A percentile compares a stretch with the other conserved stretches of the same genome.
Conservation (phyloP, 768 basidiomycete species). For the Trichaptum fuscoviolaceum region DNA sequence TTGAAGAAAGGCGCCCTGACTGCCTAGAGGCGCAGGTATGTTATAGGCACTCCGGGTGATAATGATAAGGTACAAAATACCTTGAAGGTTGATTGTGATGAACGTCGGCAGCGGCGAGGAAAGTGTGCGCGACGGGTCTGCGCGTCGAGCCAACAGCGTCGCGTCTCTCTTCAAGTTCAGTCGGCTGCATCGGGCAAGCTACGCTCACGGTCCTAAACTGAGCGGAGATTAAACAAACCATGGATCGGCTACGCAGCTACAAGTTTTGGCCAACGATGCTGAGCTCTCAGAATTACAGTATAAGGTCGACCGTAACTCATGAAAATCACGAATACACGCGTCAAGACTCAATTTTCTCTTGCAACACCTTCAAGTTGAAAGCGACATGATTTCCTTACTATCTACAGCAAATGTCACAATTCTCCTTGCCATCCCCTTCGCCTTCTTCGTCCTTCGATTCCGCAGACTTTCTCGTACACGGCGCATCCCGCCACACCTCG, state of each 20-base stretch:
- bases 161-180: not conserved
- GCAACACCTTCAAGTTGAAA: not conserved
- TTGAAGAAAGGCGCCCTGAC: not conserved
- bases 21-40: not conserved
- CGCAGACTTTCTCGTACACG: not conserved
- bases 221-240: not conserved
- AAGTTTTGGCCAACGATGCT: not conserved
- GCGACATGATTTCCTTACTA: not conserved
- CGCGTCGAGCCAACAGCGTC: not conserved
- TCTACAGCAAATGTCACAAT: not conserved
- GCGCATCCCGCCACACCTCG: slow-evolving; percentile 21
- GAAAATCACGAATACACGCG: not conserved
- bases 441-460: not conserved
- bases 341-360: not conserved
- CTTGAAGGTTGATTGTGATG: not conserved
- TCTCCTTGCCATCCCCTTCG: not conserved
- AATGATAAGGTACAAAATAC: not conserved
- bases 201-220: not conserved
- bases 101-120: not conserved
- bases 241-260: not conserved
- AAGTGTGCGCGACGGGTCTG: not conserved
- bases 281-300: too few species aligned
- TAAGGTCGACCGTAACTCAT: not conserved
- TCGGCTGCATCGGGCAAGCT: not conserved
- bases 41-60: not conserved